Evolutionary conservation across 306 rosid genomes (phyloP).

Genomic region (Fragaria nilgerrensis): DNA sequence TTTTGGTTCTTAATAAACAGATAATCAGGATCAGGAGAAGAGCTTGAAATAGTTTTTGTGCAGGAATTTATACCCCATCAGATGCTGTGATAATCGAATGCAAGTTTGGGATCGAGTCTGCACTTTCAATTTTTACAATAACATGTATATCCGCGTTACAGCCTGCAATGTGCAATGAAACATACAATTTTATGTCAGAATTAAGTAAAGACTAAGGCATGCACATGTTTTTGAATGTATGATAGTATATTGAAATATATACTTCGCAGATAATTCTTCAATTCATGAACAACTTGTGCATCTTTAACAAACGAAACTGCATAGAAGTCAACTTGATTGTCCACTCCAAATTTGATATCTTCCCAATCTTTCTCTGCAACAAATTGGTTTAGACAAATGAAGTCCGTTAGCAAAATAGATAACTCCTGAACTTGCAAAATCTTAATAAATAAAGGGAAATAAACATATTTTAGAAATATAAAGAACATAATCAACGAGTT

Average conservation of each 20-base stretch:
- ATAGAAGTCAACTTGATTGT: slow-evolving; percentile 92
- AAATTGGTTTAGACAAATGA: slow-evolving; percentile 28
- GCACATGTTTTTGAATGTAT: background rate
- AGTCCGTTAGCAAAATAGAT: background rate
- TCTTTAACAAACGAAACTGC: slow-evolving; percentile 99
- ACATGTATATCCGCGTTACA: slow-evolving; percentile 85
- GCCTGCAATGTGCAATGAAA: slow-evolving; percentile 48
- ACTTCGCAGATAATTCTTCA: slow-evolving; percentile 91
- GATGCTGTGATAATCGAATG: slow-evolving; percentile 86
- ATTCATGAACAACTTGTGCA: slow-evolving; percentile 87
- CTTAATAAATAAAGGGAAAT: background rate
- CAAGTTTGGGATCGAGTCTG: slow-evolving; percentile 90
- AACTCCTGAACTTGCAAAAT: slow-evolving; percentile 8
- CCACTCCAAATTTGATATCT: slow-evolving; percentile 97
- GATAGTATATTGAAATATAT: slow-evolving; percentile 16
- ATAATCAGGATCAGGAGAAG: slow-evolving; percentile 5
- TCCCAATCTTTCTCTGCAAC: slow-evolving; percentile 99
- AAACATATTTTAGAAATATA: background rate
- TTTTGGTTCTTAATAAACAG: background rate
- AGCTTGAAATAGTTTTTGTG: slow-evolving; percentile 2
- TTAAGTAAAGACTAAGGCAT: slow-evolving; percentile 12
- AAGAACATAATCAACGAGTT: slow-evolving; percentile 14
- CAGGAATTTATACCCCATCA: slow-evolving; percentile 48
- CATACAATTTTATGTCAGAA: slow-evolving; percentile 9
- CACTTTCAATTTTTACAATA: slow-evolving; percentile 94